These are phyloP conservation scores for Citrus maxima DNA, from an alignment of 345 rosid species.

Conservation along the genomic window DNA sequence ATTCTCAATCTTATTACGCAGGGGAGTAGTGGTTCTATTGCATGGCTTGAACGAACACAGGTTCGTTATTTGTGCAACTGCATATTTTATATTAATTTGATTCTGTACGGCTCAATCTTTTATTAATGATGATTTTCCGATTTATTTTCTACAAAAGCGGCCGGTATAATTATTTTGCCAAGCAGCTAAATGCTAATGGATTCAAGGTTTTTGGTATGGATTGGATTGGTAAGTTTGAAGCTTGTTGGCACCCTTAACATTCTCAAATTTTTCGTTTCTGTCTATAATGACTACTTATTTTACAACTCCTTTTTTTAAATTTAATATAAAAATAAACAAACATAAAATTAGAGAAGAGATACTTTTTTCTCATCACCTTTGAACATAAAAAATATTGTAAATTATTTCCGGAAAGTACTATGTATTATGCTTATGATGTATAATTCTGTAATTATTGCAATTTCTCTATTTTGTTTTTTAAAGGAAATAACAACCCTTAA, in stretches of 20 bases:
- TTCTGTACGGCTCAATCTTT: neutral
- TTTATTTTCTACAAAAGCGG: constrained; percentile 42
- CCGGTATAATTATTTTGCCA: constrained; percentile 81
- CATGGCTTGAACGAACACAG: constrained; percentile 97
- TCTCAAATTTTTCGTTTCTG: neutral
- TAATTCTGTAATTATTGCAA: neutral
- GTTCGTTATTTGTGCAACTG: constrained; percentile 31
- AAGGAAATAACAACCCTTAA: neutral
- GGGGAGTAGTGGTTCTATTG: constrained; percentile 76
- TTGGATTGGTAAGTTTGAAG: constrained; percentile 73
- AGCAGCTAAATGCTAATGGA: constrained; percentile 71
- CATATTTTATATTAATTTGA: neutral
- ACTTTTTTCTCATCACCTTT: neutral
- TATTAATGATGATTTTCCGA: neutral
- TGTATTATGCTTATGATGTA: neutral
- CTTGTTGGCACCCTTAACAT: neutral
- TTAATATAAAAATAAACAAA: neutral
- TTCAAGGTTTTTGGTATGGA: constrained; percentile 93
- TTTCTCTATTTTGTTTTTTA: neutral
- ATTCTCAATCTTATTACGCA: constrained; percentile 27
- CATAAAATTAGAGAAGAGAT: neutral
- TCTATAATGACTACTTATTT: neutral
- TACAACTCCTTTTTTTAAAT: neutral
- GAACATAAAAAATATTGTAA: neutral
- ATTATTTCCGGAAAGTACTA: neutral